Base-by-base conservation (phyloP, 805 yeast species). In the Metschnikowia amazonensis region DNA sequence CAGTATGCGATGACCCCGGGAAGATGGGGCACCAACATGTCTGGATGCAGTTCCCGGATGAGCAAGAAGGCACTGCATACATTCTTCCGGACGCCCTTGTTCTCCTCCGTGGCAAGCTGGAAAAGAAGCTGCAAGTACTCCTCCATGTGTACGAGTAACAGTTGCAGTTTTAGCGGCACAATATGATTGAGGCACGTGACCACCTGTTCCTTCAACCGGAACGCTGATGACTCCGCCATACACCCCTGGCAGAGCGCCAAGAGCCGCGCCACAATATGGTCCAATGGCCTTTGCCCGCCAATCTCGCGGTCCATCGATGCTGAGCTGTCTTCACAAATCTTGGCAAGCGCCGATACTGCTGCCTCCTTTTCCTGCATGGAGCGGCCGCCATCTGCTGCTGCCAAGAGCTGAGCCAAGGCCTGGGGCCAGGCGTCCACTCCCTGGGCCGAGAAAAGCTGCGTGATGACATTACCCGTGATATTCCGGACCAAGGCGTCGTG, bases 311-410 rank as follows among this genome's bases (percentile, higher is more conserved):
- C 89, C 47, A 94, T 75, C 30, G 76, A 65, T 37, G 70, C 69
- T 7, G 82, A 80, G 23, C 87, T 80, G 65, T 94, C 99, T 62
- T 94, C 99, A 70, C 96, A 88, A 42, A 94, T 85, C 63, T 90
- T 89, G 31, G 85, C 74, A 49, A 94, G 70, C 0, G 97, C 90
- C 52, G 85, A 75, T 64, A 88, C 78, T 1, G 95, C 86, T 34
- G 94, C 90, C 55, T 83, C 89, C 59, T 79, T 82, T 3, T 79
- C 68, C 11, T 30, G 48, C 9, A 36, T 11, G 27, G 39, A 18
- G 13, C 17, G 8, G 43, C 8, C 32, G 8, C 51, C 44, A n/a
- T 45, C 54, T 63, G 44, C 73, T 62, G 89, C 65, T 42, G 77
- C 78, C 53, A 90, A 64, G 40, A 92, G 69, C 52, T 79, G 82